These are phyloP conservation scores for Plantago major DNA, from an alignment of 257 asterid genomes.

Conservation along the genomic window DNA sequence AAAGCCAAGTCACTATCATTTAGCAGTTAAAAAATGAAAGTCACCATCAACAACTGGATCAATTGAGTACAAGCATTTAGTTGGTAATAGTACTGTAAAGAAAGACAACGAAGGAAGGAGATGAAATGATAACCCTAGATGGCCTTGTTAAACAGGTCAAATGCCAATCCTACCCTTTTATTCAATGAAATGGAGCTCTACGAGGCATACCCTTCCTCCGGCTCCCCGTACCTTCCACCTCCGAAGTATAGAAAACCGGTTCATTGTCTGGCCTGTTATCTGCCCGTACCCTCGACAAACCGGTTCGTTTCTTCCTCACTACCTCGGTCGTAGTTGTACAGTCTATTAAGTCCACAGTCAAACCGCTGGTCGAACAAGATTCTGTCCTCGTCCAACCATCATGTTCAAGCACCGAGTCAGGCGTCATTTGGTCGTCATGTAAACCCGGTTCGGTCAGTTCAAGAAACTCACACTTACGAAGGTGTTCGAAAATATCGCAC, in stretches of 20 bases:
- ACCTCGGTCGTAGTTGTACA: slow-evolving; percentile 58
- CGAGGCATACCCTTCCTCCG: slow-evolving; percentile 88
- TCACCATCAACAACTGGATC: neutral
- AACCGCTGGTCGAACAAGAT: slow-evolving; percentile 48
- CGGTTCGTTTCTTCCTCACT: slow-evolving; percentile 51
- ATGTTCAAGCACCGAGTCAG: slow-evolving; percentile 60
- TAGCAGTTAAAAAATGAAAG: too few species aligned
- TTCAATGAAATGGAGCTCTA: slow-evolving; percentile 64
- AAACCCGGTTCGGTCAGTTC: slow-evolving; percentile 46
- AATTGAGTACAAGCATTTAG: neutral
- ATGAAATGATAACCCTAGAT: slow-evolving; percentile 8
- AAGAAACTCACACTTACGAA: slow-evolving; percentile 35
- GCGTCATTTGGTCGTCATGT: slow-evolving; percentile 61
- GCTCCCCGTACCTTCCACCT: slow-evolving; percentile 25
- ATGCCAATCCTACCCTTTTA: slow-evolving; percentile 31
- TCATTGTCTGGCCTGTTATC: slow-evolving; percentile 31
- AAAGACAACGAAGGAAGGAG: slow-evolving; percentile 10
- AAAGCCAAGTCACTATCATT: too few species aligned
- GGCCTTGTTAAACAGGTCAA: slow-evolving; percentile 18
- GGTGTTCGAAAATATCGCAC: slow-evolving; percentile 29
- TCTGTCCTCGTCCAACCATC: slow-evolving; percentile 42
- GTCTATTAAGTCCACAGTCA: slow-evolving; percentile 23
- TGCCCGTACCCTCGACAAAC: slow-evolving; percentile 18
- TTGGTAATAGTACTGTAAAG: neutral
- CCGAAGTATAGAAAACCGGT: neutral